Evolutionary conservation across 176 grass and related monocot species (phyloP), one percentile per base, ranked within the genome.

Genomic region (Eremochloa ophiuroides): DNA sequence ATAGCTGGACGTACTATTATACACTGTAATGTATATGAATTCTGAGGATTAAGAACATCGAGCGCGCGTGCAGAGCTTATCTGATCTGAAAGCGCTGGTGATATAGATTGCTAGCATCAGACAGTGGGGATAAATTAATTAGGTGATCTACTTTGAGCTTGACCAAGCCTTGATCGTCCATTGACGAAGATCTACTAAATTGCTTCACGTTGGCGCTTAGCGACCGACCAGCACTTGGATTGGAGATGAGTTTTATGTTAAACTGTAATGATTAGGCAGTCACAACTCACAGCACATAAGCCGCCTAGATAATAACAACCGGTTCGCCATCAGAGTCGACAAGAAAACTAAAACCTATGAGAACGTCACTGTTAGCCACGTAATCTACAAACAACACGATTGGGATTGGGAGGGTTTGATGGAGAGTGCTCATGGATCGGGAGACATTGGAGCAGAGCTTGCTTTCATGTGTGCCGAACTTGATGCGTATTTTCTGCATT

Each of bases 401-500:
- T 29, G 23, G 71, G 59, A 79, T 35, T 2, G 34, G 34, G 34
- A 5, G 27, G 80, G 31, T 73, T 60, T 85, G 37, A 44, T 81
- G 75, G 67, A n/a, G 58, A 69, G 55, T 89, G 92, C 62, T 70
- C 64, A 35, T 71, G 34, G 78, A 56, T 38, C 35, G 81, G 80
- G 83, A 66, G 82, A 89, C 92, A 86, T 7, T 17, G 48, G 76
- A 69, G 64, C 67, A 40, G 64, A 51, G 62, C 38, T 88, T 86
- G 63, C 88, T 88, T 91, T 75, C 30, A 29, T 25, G 30, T 37
- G 66, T 71, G 66, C 80, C 25, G 59, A 71, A 83, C 78, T 83
- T 86, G 66, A 75, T 38, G 74, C 7, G 47, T 25, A 13, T 37
- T 77, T 77, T 59, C 16, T 9, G 12, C 3, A 33, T 76, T 16